phyloP scores from a whole-genome alignment of 768 basidiomycete genomes.

The Pulveroboletus frians region DNA sequence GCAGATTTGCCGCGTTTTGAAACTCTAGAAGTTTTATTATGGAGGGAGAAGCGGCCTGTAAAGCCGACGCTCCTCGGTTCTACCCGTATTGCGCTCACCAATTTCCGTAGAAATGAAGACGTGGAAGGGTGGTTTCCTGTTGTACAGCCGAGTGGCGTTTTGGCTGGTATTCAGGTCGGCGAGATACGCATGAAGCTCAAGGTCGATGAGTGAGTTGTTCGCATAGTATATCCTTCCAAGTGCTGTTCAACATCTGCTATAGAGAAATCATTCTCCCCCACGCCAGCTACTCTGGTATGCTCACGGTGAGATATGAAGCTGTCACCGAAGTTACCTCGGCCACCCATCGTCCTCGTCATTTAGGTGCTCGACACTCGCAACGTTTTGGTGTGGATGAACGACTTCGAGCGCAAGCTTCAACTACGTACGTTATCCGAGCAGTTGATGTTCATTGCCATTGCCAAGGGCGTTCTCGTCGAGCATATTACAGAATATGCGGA shows the following conservation, averaged over 20 bases:
- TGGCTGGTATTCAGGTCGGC: constrained; percentile 58
- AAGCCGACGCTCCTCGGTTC: constrained; percentile 57
- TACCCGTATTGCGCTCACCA: constrained; percentile 57
- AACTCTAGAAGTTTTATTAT: constrained; percentile 61
- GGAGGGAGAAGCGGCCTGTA: constrained; percentile 59
- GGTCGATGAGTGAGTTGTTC: constrained; percentile 62
- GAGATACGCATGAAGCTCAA: constrained; percentile 69
- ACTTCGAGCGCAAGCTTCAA: constrained; percentile 62
- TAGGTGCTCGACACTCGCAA: constrained; percentile 49
- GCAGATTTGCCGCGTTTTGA: constrained; percentile 76
- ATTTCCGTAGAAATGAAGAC: constrained; percentile 67
- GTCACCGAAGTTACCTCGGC: neutral
- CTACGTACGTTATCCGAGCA: constrained; percentile 58
- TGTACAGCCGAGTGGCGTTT: constrained; percentile 43
- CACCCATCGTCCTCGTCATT: neutral
- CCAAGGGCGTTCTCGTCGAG: constrained; percentile 57
- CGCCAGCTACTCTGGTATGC: constrained; percentile 53
- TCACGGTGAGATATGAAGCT: constrained; percentile 42
- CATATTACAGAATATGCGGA: constrained; percentile 67
- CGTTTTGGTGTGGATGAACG: constrained; percentile 68
- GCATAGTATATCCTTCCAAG: neutral
- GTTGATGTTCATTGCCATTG: constrained; percentile 64
- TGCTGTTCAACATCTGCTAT: constrained; percentile 4
- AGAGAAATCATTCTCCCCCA: constrained; percentile 80
- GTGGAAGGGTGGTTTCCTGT: constrained; percentile 88